Base-by-base conservation (phyloP, 2,329 filamentous ascomycete species). In the Aureobasidium sp. region DNA sequence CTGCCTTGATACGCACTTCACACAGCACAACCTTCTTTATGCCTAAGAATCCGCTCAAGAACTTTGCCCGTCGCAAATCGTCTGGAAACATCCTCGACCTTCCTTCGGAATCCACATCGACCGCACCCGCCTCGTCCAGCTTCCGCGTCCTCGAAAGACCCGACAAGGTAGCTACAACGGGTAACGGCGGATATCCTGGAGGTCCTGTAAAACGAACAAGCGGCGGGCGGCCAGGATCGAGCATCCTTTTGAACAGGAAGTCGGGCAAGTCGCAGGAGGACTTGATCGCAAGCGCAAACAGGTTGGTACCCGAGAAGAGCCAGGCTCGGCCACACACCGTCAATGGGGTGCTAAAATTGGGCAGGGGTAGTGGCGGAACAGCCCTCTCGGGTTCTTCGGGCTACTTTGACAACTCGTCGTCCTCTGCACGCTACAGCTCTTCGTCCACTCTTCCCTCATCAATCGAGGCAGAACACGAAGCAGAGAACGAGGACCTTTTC, bases 361-460 rank as follows among this genome's bases (percentile, higher is more conserved):
- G 67, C 68, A 80, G 75, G 67, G 76, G 75, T 62, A 82, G 79
- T 69, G 79, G 77, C 66, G 77, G 76, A 57, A 81, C 78, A 47
- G 73, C 78, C 51, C 75, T 76, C 61, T 81, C 79, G 27, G 73
- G 72, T 56, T 79, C 77, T 25, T 79, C 77, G 49, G 75, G 75
- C 57, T 74, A 75, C 65, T 72, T 74, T 69, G 72, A 74, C 52
- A 74, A 70, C 41, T 74, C 74, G 41, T 70, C 72, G 49, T 71
- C 73, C 17, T 82, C 81, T 44, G 78, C 78, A 47, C 79, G 80
- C 49, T 76, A 79, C 65, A 83, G 80, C 70, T 82, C 79, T 34
- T 80, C 81, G 7, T 83, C 81, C 8, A 83, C 81, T 8, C 73
- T 82, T 42, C 82, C 81, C 41, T 83, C 80, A 22, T 83, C 80